phyloP scores from a whole-genome alignment of 75 land plant species.

The Sequoiadendron giganteum region DNA sequence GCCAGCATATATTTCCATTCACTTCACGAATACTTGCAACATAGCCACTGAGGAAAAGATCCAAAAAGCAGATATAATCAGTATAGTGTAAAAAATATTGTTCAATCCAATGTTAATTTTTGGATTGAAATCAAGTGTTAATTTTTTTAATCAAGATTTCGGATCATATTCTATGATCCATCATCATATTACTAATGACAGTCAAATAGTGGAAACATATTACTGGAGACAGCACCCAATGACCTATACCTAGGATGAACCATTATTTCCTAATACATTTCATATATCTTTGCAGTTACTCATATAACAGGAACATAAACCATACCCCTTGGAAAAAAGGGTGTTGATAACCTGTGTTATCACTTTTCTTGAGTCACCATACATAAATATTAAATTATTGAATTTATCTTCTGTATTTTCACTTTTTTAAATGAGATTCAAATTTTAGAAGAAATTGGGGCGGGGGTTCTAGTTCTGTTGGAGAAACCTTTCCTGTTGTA shows the following conservation, averaged over 20 bases:
- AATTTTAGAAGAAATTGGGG: background rate
- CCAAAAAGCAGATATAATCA: background rate
- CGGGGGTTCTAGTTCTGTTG: no score
- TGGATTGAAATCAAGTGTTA: no score
- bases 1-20: constrained; percentile 7
- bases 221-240: background rate
- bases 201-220: background rate
- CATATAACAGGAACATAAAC: background rate
- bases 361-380: background rate
- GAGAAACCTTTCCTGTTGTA: no score
- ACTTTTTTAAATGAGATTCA: background rate
- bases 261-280: background rate
- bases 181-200: background rate
- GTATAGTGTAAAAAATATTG: background rate
- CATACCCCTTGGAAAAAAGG: background rate
- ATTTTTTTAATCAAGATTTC: no score
- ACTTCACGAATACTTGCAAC: background rate
- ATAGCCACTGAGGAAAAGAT: background rate
- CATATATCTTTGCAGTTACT: background rate
- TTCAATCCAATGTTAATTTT: no score
- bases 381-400: background rate
- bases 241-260: background rate
- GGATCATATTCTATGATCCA: no score
- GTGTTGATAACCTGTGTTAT: background rate
- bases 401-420: background rate